Evolutionary conservation across 2,329 filamentous ascomycete genomes (phyloP), one percentile per base, ranked within the genome.

Genomic region (Claviceps sp.): DNA sequence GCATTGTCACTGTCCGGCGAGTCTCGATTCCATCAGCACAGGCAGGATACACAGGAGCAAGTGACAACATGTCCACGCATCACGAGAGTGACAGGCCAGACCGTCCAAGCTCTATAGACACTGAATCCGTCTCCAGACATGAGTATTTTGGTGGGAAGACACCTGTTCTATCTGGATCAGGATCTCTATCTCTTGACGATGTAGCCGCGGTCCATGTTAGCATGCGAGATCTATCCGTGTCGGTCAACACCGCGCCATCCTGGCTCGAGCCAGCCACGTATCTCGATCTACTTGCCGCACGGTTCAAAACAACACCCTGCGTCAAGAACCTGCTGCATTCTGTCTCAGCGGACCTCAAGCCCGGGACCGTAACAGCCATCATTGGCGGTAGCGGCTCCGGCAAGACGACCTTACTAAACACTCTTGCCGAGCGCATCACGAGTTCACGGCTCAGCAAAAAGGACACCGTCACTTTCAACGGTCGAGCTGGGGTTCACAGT

Each of bases 331-430:
- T 89, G 11, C 68, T 89, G 10, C 70, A 81, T 50, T 75, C 77
- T 34, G 77, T 89, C 46, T 77, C 76, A 56, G 83, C 83, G 2
- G 74, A 79, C 24, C 76, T 89, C 62, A 72, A 73, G 3, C 74
- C 78, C 7, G 84, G 85, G 3, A 84, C 80, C 3, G 65, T 90
- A 42, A 88, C 84, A 0, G 85, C 85, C 8, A 88, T 89, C 50
- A 81, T 89, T 53, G 85, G 85, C 10, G 84, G 84, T 3, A 84
- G 81, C 60, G 85, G 85, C 19, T 84, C 80, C 1, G 85, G 85
- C 0, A 89, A 89, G 68, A 86, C 82, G 3, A 84, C 81, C 0
- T 67, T 86, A 53, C 70, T 89, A 38, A 89, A 88, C 62, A 78
- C 81, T 19, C 75, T 89, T 68, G 82, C 85, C 11, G 80, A 85